phyloP scores from a whole-genome alignment of 2,329 filamentous ascomycete genomes.

The Leptoxyphium fumago region DNA sequence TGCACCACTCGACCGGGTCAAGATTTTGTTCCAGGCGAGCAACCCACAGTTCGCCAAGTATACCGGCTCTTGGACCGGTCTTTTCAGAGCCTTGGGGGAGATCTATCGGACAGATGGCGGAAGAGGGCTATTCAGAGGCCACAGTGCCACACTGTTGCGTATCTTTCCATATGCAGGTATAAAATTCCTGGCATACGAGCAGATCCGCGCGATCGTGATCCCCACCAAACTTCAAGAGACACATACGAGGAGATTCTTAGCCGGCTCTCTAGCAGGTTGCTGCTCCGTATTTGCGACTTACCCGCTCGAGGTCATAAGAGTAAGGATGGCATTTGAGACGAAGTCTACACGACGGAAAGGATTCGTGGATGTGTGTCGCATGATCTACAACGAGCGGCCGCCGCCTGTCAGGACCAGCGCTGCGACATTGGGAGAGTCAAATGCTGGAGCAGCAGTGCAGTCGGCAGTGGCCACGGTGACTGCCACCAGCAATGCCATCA shows the following conservation, averaged over 20 bases:
- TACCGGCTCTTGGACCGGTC: constrained; percentile 72
- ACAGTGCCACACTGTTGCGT: constrained; percentile 82
- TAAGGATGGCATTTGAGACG: constrained; percentile 89
- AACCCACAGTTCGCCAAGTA: constrained; percentile 93
- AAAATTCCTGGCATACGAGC: constrained; percentile 96
- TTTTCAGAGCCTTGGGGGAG: constrained; percentile 66
- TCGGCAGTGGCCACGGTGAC: constrained; percentile 26
- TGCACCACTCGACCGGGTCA: constrained; percentile 89
- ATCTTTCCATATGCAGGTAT: constrained; percentile 97
- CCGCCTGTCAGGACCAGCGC: constrained; percentile 14
- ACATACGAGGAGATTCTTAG: constrained; percentile 55
- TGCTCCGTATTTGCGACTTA: constrained; percentile 95
- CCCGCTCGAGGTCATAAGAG: constrained; percentile 80
- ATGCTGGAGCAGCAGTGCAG: constrained; percentile 6
- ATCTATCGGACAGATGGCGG: constrained; percentile 66
- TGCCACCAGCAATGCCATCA: constrained; percentile 30
- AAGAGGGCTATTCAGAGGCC: constrained; percentile 73
- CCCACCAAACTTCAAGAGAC: constrained; percentile 61
- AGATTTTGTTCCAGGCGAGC: constrained; percentile 93
- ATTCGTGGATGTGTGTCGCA: constrained; percentile 60
- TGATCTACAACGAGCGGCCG: constrained; percentile 69
- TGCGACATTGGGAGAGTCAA: constrained; percentile 1
- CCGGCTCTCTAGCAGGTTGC: constrained; percentile 64
- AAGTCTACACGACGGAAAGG: constrained; percentile 56
- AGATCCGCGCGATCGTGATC: constrained; percentile 72